Percentiles rank a stretch among this genome's conserved stretches.
Conservation (phyloP, 2,329 filamentous ascomycete species). For the Zymoseptoria brevis region DNA sequence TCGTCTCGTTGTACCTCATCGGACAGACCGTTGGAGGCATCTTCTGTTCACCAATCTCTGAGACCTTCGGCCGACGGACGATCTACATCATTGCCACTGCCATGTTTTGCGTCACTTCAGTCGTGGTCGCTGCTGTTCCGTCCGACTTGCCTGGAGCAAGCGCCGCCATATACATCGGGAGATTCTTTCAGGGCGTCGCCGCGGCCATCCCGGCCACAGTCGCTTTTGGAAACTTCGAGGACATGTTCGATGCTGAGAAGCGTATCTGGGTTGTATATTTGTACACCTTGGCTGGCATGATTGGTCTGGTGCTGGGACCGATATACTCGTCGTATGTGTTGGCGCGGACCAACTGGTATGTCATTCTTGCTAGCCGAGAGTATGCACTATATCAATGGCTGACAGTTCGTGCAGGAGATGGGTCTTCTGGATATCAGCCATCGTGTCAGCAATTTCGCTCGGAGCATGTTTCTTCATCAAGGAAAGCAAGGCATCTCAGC, state of each 20-base stretch:
- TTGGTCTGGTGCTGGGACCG: constrained; percentile 38
- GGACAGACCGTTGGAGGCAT: constrained; percentile 33
- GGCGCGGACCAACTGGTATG: background rate
- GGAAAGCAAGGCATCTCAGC: constrained; percentile 38
- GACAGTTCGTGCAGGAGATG: constrained; percentile 33
- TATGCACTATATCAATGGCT: too few relatives aligned
- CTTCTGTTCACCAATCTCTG: constrained; percentile 32
- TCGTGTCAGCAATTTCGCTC: constrained; percentile 31
- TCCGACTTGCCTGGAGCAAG: background rate
- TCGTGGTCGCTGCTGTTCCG: constrained; percentile 28
- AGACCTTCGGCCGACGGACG: constrained; percentile 30
- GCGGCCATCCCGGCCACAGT: constrained; percentile 42
- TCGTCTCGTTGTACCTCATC: constrained; percentile 20
- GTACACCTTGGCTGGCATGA: constrained; percentile 37
- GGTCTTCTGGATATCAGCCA: constrained; percentile 39
- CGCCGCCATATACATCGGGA: constrained; percentile 33
- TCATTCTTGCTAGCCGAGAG: too few relatives aligned
- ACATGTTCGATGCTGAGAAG: constrained; percentile 39
- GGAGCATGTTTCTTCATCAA: constrained; percentile 31
- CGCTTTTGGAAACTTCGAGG: constrained; percentile 42
- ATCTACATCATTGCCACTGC: constrained; percentile 29
- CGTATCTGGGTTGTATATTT: constrained; percentile 33
- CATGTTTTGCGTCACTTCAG: constrained; percentile 32
- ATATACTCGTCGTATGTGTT: constrained; percentile 37
- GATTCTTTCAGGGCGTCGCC: constrained; percentile 38